Conservation (phyloP, 2,329 filamentous ascomycete genomes). For the Harringtonia aguacate region DNA sequence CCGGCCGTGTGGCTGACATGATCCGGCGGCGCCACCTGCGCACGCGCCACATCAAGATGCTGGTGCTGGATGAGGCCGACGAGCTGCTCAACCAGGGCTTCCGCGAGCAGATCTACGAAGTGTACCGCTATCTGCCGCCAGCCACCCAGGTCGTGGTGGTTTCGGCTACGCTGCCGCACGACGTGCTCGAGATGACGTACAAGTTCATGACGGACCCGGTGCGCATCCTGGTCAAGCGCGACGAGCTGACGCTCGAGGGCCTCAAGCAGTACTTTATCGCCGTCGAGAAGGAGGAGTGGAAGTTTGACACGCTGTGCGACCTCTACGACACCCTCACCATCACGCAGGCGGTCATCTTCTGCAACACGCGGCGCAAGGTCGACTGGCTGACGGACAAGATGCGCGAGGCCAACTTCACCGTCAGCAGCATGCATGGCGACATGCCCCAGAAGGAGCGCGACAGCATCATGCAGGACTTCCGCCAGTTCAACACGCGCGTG, state of each 20-base stretch:
- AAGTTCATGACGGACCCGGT: conserved; percentile 99
- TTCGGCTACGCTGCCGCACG: conserved; percentile 91
- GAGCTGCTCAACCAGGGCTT: conserved; percentile 82
- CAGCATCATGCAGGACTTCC: conserved; percentile 98
- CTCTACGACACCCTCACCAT: conserved; percentile 98
- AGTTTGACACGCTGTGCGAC: conserved; percentile 97
- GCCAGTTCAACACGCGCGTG: conserved; percentile 90
- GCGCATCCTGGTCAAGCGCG: conserved; percentile 94
- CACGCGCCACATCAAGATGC: conserved; percentile 54
- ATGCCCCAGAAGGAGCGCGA: conserved; percentile 98
- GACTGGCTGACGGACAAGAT: conserved; percentile 99
- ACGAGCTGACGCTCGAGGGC: conserved; percentile 93
- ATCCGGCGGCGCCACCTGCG: conserved; percentile 46
- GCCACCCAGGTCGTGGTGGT: conserved; percentile 98
- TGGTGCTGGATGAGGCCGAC: conserved; percentile 51
- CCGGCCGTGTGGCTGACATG: conserved; percentile 75
- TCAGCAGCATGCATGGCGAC: conserved; percentile 97
- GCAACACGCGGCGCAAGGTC: conserved; percentile 97
- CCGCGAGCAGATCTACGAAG: conserved; percentile 97
- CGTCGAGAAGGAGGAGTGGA: conserved; percentile 99
- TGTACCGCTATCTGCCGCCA: conserved; percentile 92
- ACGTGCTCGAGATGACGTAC: conserved; percentile 97
- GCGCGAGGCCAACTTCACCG: conserved; percentile 96
- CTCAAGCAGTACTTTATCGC: conserved; percentile 99
- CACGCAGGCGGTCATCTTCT: conserved; percentile 98